phyloP scores from a whole-genome alignment of 2,329 filamentous ascomycete species.

The Aureobasidium sp. region DNA sequence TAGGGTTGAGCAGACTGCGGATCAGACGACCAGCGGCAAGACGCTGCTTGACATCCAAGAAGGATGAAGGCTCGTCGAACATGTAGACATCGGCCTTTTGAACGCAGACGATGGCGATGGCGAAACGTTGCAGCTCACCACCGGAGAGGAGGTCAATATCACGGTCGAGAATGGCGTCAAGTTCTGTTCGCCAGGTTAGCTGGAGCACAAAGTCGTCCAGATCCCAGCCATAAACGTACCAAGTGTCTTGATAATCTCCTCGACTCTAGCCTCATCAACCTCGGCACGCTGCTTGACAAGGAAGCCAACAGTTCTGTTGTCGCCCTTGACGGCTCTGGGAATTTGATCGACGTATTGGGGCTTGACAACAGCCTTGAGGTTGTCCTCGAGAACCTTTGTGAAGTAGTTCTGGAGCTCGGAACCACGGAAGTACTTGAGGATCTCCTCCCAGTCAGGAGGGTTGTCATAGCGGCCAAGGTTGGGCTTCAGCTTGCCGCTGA shows the following conservation, averaged over 20 bases:
- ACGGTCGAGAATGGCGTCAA: constrained; percentile 84
- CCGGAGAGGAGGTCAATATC: constrained; percentile 87
- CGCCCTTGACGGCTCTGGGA: constrained; percentile 78
- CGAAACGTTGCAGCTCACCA: constrained; percentile 96
- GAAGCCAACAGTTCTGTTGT: constrained; percentile 65
- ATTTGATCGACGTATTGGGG: constrained; percentile 99
- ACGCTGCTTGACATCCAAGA: constrained; percentile 98
- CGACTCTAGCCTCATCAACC: constrained; percentile 60
- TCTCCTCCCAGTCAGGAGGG: constrained; percentile 98
- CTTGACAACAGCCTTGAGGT: constrained; percentile 96
- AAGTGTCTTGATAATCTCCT: constrained; percentile 75
- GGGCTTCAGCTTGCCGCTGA: constrained; percentile 96
- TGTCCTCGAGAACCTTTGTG: constrained; percentile 93
- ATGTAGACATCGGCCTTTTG: constrained; percentile 98
- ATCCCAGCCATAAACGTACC: constrained; percentile 34
- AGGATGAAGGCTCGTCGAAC: constrained; percentile 99
- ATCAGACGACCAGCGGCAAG: constrained; percentile 87
- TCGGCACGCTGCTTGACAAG: constrained; percentile 71
- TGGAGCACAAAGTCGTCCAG: background rate
- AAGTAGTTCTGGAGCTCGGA: constrained; percentile 99
- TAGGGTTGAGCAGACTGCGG: constrained; percentile 75
- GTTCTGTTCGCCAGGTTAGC: constrained; percentile 45
- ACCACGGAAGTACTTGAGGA: constrained; percentile 95
- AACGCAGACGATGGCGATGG: constrained; percentile 90
- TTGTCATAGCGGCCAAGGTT: constrained; percentile 94